Evolutionary conservation across 768 basidiomycete genomes (phyloP).

Genomic region (Xanthoconium purpureum): DNA sequence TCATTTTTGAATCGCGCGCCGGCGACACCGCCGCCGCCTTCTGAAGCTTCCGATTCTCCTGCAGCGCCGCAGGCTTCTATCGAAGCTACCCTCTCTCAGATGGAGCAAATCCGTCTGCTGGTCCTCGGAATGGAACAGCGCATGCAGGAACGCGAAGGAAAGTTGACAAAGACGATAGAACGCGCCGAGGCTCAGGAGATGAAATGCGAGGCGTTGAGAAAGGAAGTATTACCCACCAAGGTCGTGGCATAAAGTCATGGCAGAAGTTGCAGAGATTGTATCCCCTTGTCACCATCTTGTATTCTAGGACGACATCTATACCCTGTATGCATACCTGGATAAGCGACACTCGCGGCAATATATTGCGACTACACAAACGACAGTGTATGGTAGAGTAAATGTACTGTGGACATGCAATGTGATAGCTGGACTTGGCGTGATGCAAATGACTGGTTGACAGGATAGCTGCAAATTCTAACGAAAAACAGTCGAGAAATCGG

Average conservation of each 20-base stretch:
- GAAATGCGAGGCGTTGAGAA: constrained; percentile 49
- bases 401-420: constrained; percentile 23
- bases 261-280: neutral
- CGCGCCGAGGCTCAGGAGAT: constrained; percentile 58
- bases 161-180: constrained; percentile 55
- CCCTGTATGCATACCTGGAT: constrained; percentile 5
- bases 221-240: constrained; percentile 33
- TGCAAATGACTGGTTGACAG: constrained; percentile 25
- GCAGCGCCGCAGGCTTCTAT: constrained; percentile 25
- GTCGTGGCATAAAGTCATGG: constrained; percentile 5
- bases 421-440: constrained; percentile 20
- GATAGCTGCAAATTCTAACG: constrained; percentile 28
- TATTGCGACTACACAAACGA: constrained; percentile 32
- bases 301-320: constrained; percentile 21
- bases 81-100: constrained; percentile 51
- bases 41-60: constrained; percentile 14
- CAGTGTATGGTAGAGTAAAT: constrained; percentile 26
- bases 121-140: constrained; percentile 77
- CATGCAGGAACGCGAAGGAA: constrained; percentile 59
- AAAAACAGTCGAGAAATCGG: constrained; percentile 14
- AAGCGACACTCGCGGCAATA: constrained; percentile 21
- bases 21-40: constrained; percentile 14
- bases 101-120: constrained; percentile 66
- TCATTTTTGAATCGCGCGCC: constrained; percentile 25
- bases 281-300: constrained; percentile 17